These are phyloP conservation scores for Rubia yunnanensis DNA, from an alignment of 257 asterid genomes.

Conservation along the genomic window DNA sequence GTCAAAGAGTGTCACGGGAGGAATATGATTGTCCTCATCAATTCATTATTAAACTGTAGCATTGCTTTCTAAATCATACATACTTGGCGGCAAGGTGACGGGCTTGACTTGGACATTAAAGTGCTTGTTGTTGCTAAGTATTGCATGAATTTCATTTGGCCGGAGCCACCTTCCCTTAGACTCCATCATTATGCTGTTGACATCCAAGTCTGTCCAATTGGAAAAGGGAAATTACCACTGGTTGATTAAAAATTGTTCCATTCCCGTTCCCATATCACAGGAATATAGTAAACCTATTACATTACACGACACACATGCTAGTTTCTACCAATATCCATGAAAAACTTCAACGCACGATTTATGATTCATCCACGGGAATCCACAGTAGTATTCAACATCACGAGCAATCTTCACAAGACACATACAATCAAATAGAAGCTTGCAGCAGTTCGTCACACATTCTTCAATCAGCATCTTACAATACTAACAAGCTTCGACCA, in stretches of 20 bases:
- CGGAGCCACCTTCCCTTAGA: conserved; percentile 89
- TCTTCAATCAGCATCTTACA: not conserved
- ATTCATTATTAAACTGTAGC: not conserved
- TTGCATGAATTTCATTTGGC: conserved; percentile 92
- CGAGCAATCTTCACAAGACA: not conserved
- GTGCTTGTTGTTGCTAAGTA: conserved; percentile 64
- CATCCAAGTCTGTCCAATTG: conserved; percentile 67
- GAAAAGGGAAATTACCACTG: conserved; percentile 3
- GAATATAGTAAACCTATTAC: not conserved
- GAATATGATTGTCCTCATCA: not conserved
- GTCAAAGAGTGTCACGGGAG: conserved; percentile 8
- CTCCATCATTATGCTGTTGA: conserved; percentile 54
- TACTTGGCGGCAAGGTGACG: conserved; percentile 74
- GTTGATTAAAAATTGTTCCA: not conserved
- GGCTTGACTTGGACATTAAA: conserved; percentile 83
- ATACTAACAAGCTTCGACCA: not conserved
- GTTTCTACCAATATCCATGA: not conserved
- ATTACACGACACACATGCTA: not conserved
- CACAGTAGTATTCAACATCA: not conserved
- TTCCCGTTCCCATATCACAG: not conserved
- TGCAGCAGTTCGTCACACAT: not conserved
- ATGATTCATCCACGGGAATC: not conserved
- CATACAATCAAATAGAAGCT: not conserved
- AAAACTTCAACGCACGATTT: not conserved
- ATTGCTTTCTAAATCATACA: not conserved